Conservation (phyloP, 2,329 filamentous ascomycete species). For the Colletotrichum plurivorum region DNA sequence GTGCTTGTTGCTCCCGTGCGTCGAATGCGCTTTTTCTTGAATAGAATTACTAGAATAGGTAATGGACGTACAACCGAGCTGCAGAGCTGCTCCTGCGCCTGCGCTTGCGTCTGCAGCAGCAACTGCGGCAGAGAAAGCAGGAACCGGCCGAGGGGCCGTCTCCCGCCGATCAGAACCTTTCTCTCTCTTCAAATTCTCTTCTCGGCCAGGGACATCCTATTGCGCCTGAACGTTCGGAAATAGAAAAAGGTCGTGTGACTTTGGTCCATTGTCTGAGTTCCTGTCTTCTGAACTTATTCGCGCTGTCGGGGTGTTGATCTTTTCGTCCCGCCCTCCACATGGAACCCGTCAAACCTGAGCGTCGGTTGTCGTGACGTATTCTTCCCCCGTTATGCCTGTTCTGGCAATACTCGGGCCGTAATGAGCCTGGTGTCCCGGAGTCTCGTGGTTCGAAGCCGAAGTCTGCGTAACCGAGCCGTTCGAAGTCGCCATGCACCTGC, state of each 20-base stretch:
- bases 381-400: conserved; percentile 63
- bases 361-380: conserved; percentile 62
- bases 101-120: conserved; percentile 65
- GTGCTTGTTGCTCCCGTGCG: conserved; percentile 2
- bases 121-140: conserved; percentile 51
- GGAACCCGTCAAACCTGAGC: too few relatives aligned
- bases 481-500: conserved; percentile 69
- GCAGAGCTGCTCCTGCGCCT: conserved; percentile 62
- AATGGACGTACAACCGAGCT: conserved; percentile 56
- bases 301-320: conserved; percentile 63
- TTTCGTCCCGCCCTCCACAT: conserved; percentile 63
- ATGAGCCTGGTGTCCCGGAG: conserved; percentile 70
- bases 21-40: too few relatives aligned
- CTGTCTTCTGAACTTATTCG: conserved; percentile 60
- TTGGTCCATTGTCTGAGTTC: too few relatives aligned
- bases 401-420: conserved; percentile 70
- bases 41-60: conserved; percentile 14
- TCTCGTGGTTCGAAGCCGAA: conserved; percentile 67
- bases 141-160: conserved; percentile 64
- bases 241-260: too few relatives aligned
- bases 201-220: too few relatives aligned
- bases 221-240: too few relatives aligned
- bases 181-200: too few relatives aligned
- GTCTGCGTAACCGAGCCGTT: conserved; percentile 64
- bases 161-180: too few relatives aligned